Evolutionary conservation across 2,329 filamentous ascomycete genomes (phyloP).

Genomic region (Knufia fluminis): DNA sequence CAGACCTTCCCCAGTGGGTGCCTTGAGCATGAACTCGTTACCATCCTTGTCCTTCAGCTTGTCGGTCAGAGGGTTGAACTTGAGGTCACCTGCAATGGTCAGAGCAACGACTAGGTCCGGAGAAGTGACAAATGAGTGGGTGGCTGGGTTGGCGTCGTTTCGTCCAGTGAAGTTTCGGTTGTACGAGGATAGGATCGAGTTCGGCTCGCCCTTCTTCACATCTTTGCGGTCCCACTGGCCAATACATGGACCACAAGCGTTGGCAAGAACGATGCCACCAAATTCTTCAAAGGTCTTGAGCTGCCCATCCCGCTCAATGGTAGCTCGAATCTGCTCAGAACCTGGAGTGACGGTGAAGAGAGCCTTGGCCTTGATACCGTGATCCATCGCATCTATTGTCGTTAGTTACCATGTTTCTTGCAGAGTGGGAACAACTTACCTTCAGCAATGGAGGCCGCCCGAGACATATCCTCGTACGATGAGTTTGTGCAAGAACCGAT

Average conservation of each 20-base stretch:
- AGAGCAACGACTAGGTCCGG: slow-evolving; percentile 83
- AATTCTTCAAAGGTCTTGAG: slow-evolving; percentile 94
- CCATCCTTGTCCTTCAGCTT: slow-evolving; percentile 89
- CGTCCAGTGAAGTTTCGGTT: slow-evolving; percentile 99
- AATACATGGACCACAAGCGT: slow-evolving; percentile 77
- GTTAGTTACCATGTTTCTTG: too few species aligned
- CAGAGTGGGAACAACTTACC: too few species aligned
- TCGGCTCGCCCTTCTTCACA: slow-evolving; percentile 87
- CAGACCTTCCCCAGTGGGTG: slow-evolving; percentile 72
- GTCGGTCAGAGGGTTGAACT: slow-evolving; percentile 94
- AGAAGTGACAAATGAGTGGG: slow-evolving; percentile 86
- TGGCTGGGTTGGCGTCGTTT: slow-evolving; percentile 92
- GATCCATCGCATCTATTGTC: slow-evolving; percentile 84
- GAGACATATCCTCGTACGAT: slow-evolving; percentile 82
- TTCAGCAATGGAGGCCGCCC: slow-evolving; percentile 80
- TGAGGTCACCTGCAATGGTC: slow-evolving; percentile 70
- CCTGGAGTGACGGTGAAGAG: slow-evolving; percentile 93
- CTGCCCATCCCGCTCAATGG: slow-evolving; percentile 82
- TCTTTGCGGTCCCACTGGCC: slow-evolving; percentile 86
- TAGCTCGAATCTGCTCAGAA: slow-evolving; percentile 92
- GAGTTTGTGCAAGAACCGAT: slow-evolving; percentile 99
- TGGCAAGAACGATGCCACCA: slow-evolving; percentile 86
- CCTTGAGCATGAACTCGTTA: slow-evolving; percentile 83
- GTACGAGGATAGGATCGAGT: slow-evolving; percentile 97
- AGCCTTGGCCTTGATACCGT: slow-evolving; percentile 88